Percentiles rank a stretch among this genome's conserved stretches.
Conservation (phyloP, 2,329 filamentous ascomycete species). For the Lojkania enalia region DNA sequence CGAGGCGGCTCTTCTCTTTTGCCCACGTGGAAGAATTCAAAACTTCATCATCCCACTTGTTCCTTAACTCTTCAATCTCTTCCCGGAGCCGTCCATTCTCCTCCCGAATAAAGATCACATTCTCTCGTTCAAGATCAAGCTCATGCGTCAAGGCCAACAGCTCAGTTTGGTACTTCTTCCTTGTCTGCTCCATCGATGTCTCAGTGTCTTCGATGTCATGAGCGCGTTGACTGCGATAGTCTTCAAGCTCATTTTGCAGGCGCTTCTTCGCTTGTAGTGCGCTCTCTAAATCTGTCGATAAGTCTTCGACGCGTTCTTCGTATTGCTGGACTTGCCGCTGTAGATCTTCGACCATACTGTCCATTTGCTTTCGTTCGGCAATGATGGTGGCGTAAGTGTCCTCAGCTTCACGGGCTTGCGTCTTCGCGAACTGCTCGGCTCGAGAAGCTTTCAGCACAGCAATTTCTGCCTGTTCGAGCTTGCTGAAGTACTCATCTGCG, state of each 20-base stretch:
- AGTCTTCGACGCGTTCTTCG: constrained; percentile 88
- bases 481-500: constrained; percentile 95
- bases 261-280: constrained; percentile 89
- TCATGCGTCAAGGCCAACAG: constrained; percentile 88
- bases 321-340: constrained; percentile 87
- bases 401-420: constrained; percentile 86
- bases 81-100: constrained; percentile 90
- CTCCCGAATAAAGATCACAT: constrained; percentile 78
- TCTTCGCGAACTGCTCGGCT: constrained; percentile 91
- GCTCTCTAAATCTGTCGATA: constrained; percentile 84
- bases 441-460: constrained; percentile 88
- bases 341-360: constrained; percentile 82
- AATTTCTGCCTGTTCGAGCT: constrained; percentile 95
- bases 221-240: constrained; percentile 91
- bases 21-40: constrained; percentile 98
- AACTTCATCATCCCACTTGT: constrained; percentile 98
- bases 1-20: constrained; percentile 92
- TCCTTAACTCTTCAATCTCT: constrained; percentile 90
- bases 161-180: constrained; percentile 95
- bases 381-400: constrained; percentile 88
- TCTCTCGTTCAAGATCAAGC: constrained; percentile 89
- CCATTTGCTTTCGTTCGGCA: constrained; percentile 89
- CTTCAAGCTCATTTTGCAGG: constrained; percentile 94
- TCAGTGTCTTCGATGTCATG: constrained; percentile 98
- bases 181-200: constrained; percentile 91